Evolutionary conservation across 768 basidiomycete genomes (phyloP), one percentile per base, ranked within the genome.

Genomic region (Leccinum broughii): DNA sequence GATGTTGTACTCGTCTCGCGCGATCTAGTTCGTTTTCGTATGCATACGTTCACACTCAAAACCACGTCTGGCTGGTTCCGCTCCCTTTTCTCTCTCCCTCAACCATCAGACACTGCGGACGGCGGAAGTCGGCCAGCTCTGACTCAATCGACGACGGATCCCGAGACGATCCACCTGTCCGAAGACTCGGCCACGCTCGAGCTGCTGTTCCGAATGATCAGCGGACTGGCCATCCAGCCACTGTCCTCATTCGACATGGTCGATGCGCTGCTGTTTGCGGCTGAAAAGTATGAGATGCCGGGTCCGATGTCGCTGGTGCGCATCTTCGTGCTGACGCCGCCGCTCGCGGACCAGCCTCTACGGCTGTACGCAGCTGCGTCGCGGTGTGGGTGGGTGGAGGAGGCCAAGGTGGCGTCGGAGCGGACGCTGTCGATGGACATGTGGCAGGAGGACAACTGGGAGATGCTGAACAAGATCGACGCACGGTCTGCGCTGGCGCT

Each of bases 271-370:
- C 72, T 88, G 13, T 84, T 80, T 56, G 84, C 85, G 0, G 82
- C 86, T 0, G 86, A 89, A 66, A 87, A 87, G 66, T 89, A 88
- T 68, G 87, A 88, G 37, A 88, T 87, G 83, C 80, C 83, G 0
- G 87, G 87, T 0, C 85, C 86, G 2, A 75, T 78, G 59, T 85
- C 84, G 6, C 80, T 87, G 63, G 71, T 87, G 54, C 84, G 85
- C 41, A 80, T 84, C 35, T 77, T 84, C n/a, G 75, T 84, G 56
- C 78, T 81, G 69, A 82, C 82, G 0, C 82, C 81, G 1, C 72
- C 80, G 0, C 76, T 88, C 46, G 72, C 82, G 24, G 74, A 77
- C 39, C 74, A 83, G 49, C 81, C 85, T 0, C 73, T 87, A 17
- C 79, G 81, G 13, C 70, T 87, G 15, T 87, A 86, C 63, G 75